Conservation (phyloP, 2,329 filamentous ascomycete species). For the Diplodia corticola region DNA sequence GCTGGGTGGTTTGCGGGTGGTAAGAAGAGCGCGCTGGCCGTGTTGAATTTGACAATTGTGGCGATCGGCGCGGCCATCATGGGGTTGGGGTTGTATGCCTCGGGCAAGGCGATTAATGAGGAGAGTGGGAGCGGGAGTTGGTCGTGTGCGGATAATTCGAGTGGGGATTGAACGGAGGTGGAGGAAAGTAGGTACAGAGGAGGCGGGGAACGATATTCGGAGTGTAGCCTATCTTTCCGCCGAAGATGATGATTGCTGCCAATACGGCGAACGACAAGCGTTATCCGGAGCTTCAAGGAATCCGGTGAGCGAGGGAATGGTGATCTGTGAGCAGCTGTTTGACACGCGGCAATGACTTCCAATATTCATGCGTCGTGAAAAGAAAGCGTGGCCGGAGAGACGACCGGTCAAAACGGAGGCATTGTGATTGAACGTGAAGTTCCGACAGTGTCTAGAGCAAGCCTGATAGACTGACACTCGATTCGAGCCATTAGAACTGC, state of each 20-base stretch:
- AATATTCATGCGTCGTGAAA: background rate
- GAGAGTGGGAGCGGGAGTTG: slow-evolving; percentile 28
- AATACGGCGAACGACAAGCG: no score
- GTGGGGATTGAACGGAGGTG: background rate
- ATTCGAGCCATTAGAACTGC: background rate
- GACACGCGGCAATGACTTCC: background rate
- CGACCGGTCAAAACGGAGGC: background rate
- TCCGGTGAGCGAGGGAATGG: background rate
- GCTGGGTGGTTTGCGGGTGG: background rate
- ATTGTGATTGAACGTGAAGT: background rate
- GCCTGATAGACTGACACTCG: background rate
- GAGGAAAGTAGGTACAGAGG: background rate
- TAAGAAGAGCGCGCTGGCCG: slow-evolving; percentile 9
- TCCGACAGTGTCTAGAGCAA: background rate
- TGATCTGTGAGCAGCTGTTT: background rate
- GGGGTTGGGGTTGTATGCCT: slow-evolving; percentile 31
- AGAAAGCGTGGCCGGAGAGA: background rate
- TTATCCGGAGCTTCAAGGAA: no score
- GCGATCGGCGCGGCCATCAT: background rate
- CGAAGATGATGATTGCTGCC: no score
- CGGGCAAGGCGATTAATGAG: slow-evolving; percentile 31
- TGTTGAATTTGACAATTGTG: slow-evolving; percentile 5
- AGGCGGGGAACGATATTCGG: no score
- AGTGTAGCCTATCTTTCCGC: no score
- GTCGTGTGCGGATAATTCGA: slow-evolving; percentile 27